These are phyloP conservation scores for Furcasterigmium sp. DNA, from an alignment of 2,329 filamentous ascomycete species.

Conservation along the genomic window DNA sequence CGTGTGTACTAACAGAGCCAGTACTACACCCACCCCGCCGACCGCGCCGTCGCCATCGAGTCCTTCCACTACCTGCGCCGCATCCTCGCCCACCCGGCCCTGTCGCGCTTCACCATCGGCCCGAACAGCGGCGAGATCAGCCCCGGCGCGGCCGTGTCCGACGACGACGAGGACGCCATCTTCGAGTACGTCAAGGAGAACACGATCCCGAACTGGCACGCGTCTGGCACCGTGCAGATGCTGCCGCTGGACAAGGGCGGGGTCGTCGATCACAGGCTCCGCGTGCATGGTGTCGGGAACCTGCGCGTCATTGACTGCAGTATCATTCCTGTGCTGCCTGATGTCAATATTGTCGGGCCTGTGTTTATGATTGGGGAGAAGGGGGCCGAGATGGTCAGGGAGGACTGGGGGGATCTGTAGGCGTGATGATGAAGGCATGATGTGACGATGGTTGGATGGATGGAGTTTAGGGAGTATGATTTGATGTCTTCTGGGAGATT, in stretches of 20 bases:
- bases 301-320: conserved; percentile 41
- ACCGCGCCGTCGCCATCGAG: conserved; percentile 23
- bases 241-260: conserved; percentile 23
- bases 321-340: conserved; percentile 37
- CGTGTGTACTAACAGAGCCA: background rate
- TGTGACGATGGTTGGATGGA: too few species aligned
- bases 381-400: conserved; percentile 21
- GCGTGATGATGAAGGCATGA: too few species aligned
- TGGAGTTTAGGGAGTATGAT: too few species aligned
- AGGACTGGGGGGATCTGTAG: conserved; percentile 18
- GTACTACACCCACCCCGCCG: conserved; percentile 19
- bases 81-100: conserved; percentile 18
- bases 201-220: conserved; percentile 31
- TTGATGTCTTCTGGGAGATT: too few species aligned
- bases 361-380: conserved; percentile 23
- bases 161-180: conserved; percentile 18
- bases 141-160: conserved; percentile 13
- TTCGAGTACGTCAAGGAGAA: conserved; percentile 20
- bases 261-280: conserved; percentile 24
- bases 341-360: conserved; percentile 21
- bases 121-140: conserved; percentile 17
- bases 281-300: conserved; percentile 50
- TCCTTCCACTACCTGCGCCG: conserved; percentile 25
- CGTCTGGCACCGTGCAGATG: conserved; percentile 46
- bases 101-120: conserved; percentile 17